phyloP scores from a whole-genome alignment of 306 rosid species.

The Quercus cerris region DNA sequence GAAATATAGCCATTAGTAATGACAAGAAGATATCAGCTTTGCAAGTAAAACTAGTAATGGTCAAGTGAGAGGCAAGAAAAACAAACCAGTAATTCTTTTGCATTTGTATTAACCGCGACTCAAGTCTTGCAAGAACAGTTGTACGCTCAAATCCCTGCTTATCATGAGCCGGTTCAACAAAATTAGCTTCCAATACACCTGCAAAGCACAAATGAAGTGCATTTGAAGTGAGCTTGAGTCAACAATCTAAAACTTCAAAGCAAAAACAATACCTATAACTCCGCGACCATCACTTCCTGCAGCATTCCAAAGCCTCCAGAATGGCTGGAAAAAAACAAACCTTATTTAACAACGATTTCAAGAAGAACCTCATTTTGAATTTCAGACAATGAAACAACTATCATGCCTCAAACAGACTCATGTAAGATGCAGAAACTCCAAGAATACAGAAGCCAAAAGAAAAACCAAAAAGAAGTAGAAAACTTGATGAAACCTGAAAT shows the following conservation, averaged over 20 bases:
- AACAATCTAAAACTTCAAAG: constrained; percentile 2
- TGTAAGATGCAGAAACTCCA: neutral
- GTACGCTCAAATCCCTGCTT: constrained; percentile 99
- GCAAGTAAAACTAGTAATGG: neutral
- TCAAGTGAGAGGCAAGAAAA: constrained; percentile 12
- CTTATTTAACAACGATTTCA: constrained; percentile 19
- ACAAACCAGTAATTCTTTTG: constrained; percentile 87
- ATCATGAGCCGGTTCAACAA: constrained; percentile 99
- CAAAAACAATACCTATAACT: constrained; percentile 71
- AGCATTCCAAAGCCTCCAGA: constrained; percentile 99
- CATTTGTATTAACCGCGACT: constrained; percentile 65
- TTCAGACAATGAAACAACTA: neutral
- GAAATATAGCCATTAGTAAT: constrained; percentile 12
- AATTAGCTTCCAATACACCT: constrained; percentile 98
- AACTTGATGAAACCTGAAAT: neutral
- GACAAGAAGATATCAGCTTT: neutral
- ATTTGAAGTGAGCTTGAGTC: constrained; percentile 14
- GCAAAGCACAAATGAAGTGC: constrained; percentile 22
- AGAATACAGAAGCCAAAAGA: neutral
- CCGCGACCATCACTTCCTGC: constrained; percentile 98
- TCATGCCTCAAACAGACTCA: neutral
- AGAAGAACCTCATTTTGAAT: neutral
- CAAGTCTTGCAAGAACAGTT: constrained; percentile 78
- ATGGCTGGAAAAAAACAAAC: constrained; percentile 64
- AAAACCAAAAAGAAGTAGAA: neutral